Percentiles rank a stretch among this genome's conserved stretches.
Conservation (phyloP, 1,284 basidiomycete genomes). For the Fomes fomentarius region DNA sequence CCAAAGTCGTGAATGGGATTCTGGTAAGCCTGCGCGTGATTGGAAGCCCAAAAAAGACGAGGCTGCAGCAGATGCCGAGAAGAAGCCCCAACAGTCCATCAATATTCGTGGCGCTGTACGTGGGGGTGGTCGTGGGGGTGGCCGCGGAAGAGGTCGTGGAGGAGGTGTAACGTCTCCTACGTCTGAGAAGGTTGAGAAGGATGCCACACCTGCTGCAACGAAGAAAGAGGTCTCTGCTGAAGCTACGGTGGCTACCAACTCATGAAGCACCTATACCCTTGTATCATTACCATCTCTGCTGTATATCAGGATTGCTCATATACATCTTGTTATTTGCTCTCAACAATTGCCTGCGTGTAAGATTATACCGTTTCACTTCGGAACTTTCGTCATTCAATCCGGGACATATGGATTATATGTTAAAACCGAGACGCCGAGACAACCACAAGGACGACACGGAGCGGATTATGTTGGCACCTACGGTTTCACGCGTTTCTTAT, state of each 20-base stretch:
- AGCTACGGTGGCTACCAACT: slow-evolving; percentile 13
- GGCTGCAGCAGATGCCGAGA: slow-evolving; percentile 18
- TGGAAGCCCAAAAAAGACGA: slow-evolving; percentile 38
- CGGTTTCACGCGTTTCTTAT: too few species aligned
- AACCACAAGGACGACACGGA: too few species aligned
- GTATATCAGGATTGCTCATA: not conserved
- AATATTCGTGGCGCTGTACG: slow-evolving; percentile 33
- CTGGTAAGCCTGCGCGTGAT: slow-evolving; percentile 60
- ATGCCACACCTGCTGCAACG: slow-evolving; percentile 4
- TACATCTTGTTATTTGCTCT: not conserved
- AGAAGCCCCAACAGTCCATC: slow-evolving; percentile 23
- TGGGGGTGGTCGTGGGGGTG: slow-evolving; percentile 30
- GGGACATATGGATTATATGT: too few species aligned
- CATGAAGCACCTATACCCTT: slow-evolving; percentile 24
- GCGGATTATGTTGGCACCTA: too few species aligned
- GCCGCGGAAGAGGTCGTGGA: slow-evolving; percentile 31
- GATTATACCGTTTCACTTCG: too few species aligned
- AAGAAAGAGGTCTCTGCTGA: slow-evolving; percentile 8
- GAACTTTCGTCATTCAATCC: too few species aligned
- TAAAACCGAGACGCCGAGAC: too few species aligned
- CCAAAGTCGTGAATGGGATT: slow-evolving; percentile 80
- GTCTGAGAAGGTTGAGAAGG: slow-evolving; percentile 15
- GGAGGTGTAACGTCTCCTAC: slow-evolving; percentile 19
- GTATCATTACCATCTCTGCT: slow-evolving; percentile 15
- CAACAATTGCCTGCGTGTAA: too few species aligned